A percentile compares a stretch with the other conserved stretches of the same genome.
Evolutionary conservation across 2,329 filamentous ascomycete genomes (phyloP).

Genomic region (Didymella glomerata): DNA sequence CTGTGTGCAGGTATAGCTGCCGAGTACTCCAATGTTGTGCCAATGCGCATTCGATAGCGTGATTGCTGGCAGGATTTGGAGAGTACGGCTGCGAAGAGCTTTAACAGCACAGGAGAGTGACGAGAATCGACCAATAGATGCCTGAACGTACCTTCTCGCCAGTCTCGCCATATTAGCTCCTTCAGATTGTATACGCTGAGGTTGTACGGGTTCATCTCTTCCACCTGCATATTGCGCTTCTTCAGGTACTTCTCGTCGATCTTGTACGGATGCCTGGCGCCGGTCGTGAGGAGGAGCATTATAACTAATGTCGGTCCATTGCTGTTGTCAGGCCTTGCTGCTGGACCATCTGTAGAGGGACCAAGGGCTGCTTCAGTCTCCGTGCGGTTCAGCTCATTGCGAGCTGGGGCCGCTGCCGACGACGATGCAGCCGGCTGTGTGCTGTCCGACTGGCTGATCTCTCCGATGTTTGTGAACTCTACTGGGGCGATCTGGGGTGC

Average conservation of each 20-base stretch:
- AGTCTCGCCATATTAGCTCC: slow-evolving; percentile 91
- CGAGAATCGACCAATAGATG: neutral
- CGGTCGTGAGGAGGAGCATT: slow-evolving; percentile 81
- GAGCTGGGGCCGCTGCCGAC: slow-evolving; percentile 35
- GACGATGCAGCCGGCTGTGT: slow-evolving; percentile 26
- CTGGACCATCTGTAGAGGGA: slow-evolving; percentile 56
- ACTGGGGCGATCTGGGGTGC: slow-evolving; percentile 25
- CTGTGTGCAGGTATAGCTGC: slow-evolving; percentile 18
- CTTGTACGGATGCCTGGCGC: slow-evolving; percentile 86
- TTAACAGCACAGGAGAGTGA: neutral
- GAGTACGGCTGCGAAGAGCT: neutral
- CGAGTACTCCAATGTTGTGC: slow-evolving; percentile 8
- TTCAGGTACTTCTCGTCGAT: slow-evolving; percentile 86
- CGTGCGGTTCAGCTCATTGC: slow-evolving; percentile 45
- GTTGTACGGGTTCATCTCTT: slow-evolving; percentile 81
- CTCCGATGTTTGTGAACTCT: slow-evolving; percentile 16
- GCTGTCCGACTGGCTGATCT: slow-evolving; percentile 23
- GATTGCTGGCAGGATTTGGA: neutral
- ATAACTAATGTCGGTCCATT: slow-evolving; percentile 69
- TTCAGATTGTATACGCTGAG: slow-evolving; percentile 95
- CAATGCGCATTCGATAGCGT: slow-evolving; percentile 7
- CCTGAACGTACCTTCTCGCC: slow-evolving; percentile 71
- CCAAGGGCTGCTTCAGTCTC: slow-evolving; percentile 57
- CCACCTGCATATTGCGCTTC: slow-evolving; percentile 80
- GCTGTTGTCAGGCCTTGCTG: slow-evolving; percentile 49